Evolutionary conservation across 208 protist species (phyloP).

Genomic region (Wallacemonas sp.): DNA sequence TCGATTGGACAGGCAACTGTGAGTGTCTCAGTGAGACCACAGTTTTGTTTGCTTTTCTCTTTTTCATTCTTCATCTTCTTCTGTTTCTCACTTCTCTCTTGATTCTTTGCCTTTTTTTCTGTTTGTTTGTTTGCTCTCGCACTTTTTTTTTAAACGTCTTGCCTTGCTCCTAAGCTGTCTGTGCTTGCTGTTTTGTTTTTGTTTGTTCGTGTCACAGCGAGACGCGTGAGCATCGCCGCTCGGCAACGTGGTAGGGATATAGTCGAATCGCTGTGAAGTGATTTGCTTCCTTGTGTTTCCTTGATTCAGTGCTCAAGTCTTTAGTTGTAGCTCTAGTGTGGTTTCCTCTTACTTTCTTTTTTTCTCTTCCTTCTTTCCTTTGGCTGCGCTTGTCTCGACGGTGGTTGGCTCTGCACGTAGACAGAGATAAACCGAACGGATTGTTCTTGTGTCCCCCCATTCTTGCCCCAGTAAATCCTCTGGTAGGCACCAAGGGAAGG

Average conservation of each 20-base stretch:
- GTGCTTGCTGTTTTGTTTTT: slow-evolving; percentile 2
- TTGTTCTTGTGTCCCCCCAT: no score
- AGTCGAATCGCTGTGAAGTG: no score
- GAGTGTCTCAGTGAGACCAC: no score
- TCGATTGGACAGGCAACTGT: no score
- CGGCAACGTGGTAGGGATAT: no score
- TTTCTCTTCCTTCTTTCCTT: slow-evolving; percentile 14
- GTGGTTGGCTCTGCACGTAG: no score
- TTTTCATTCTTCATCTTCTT: slow-evolving; percentile 8
- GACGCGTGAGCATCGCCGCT: no score
- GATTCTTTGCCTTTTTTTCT: neutral
- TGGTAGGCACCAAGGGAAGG: no score
- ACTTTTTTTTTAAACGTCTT: slow-evolving; percentile 15
- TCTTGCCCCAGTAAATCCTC: no score
- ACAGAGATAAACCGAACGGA: no score
- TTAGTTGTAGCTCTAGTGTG: slow-evolving; percentile 3
- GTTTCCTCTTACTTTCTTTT: neutral
- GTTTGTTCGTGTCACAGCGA: neutral
- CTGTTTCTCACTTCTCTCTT: neutral
- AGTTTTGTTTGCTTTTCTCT: slow-evolving; percentile 16
- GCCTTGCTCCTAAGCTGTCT: neutral
- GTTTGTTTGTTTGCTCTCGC: slow-evolving; percentile 6
- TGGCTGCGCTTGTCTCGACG: neutral
- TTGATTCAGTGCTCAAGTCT: neutral
- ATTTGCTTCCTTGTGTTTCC: slow-evolving; percentile 3